A percentile compares a stretch with the other conserved stretches of the same genome.
Evolutionary conservation across 139 green algal species (phyloP).

Genomic region (Haematococcus sp.): DNA sequence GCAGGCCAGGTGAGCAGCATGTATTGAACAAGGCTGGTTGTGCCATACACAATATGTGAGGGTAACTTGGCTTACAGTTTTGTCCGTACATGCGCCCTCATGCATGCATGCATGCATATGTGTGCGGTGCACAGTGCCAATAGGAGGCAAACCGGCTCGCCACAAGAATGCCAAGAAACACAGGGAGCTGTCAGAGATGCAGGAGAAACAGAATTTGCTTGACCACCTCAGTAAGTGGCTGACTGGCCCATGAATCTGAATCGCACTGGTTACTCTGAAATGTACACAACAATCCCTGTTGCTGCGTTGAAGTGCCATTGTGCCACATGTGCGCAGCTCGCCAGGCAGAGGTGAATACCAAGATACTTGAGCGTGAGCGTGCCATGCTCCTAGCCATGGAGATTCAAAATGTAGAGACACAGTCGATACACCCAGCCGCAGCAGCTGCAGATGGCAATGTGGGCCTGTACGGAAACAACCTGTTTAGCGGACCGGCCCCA

Average conservation of each 20-base stretch:
- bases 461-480: not conserved
- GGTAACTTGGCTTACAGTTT: not conserved
- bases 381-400: conserved; percentile 17
- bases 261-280: not conserved
- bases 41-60: too few species aligned
- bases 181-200: too few species aligned
- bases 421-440: not conserved
- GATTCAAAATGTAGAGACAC: conserved; percentile 9
- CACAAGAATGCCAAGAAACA: too few species aligned
- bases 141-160: too few species aligned
- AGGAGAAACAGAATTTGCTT: conserved; percentile 3
- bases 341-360: conserved; percentile 37
- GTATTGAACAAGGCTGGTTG: too few species aligned
- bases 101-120: conserved; percentile 1
- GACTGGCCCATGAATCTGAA: not conserved
- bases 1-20: too few species aligned
- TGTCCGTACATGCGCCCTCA: not conserved
- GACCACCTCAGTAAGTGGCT: conserved; percentile 26
- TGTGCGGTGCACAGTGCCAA: too few species aligned
- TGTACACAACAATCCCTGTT: too few species aligned
- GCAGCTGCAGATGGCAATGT: not conserved
- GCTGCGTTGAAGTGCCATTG: too few species aligned
- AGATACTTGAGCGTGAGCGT: conserved; percentile 38
- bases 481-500: too few species aligned
- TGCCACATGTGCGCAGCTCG: conserved; percentile 16